A percentile compares a stretch with the other conserved stretches of the same genome.
Evolutionary conservation across 164 flowering plant genomes (phyloP).

Genomic region (Aristolochia fimbriata): DNA sequence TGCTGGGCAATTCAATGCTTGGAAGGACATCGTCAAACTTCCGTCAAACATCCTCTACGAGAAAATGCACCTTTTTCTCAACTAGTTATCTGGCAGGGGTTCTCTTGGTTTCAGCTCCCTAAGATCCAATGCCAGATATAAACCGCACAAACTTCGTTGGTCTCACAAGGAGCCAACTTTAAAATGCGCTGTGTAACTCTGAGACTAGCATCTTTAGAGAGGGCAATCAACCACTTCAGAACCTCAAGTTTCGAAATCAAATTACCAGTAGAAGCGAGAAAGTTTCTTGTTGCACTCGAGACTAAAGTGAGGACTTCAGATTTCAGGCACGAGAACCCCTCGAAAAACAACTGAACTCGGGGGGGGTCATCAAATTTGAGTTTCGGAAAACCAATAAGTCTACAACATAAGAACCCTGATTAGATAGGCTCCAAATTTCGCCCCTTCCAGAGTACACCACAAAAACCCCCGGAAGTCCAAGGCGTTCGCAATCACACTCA

Average conservation of each 20-base stretch:
- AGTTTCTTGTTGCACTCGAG: too few relatives aligned
- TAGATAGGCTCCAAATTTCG: too few relatives aligned
- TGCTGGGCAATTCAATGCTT: conserved; percentile 15
- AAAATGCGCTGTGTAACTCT: not conserved
- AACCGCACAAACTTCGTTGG: not conserved
- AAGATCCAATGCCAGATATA: not conserved
- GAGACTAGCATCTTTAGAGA: not conserved
- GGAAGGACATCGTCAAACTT: conserved; percentile 21
- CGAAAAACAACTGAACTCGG: too few relatives aligned
- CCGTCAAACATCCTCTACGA: conserved; percentile 14
- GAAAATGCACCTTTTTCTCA: conserved; percentile 1
- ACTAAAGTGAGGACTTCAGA: too few relatives aligned
- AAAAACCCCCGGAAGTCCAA: too few relatives aligned
- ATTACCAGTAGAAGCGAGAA: not conserved
- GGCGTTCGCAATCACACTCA: not conserved
- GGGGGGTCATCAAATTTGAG: too few relatives aligned
- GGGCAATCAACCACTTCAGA: not conserved
- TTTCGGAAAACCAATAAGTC: too few relatives aligned
- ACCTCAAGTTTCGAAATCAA: not conserved
- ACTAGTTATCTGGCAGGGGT: not conserved
- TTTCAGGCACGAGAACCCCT: too few relatives aligned
- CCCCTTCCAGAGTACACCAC: too few relatives aligned
- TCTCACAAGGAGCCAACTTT: not conserved
- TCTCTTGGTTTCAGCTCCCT: conserved; percentile 4
- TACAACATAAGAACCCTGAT: too few relatives aligned